Percentiles rank a stretch among this genome's conserved stretches.
Evolutionary conservation across 2,329 filamentous ascomycete genomes (phyloP).

Genomic region (Arthrobotrys iridis): DNA sequence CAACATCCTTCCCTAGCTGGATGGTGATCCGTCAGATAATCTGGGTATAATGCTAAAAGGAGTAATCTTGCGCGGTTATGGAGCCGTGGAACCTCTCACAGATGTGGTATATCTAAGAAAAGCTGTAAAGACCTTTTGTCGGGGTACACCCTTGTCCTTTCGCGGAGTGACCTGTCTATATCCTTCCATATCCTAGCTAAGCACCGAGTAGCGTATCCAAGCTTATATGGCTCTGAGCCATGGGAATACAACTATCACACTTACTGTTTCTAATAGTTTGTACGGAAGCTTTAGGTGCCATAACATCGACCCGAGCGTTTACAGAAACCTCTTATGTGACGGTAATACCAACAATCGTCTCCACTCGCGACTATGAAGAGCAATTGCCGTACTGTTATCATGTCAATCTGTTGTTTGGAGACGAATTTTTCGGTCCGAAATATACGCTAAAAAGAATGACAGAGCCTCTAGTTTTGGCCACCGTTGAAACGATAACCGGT

Average conservation of each 20-base stretch:
- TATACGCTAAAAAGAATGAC: neutral
- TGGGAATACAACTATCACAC: too few relatives aligned
- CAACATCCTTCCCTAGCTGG: neutral
- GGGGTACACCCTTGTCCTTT: too few relatives aligned
- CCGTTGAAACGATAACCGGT: neutral
- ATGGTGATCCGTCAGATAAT: too few relatives aligned
- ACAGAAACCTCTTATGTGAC: neutral
- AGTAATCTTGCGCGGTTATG: too few relatives aligned
- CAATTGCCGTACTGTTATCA: neutral
- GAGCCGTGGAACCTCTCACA: too few relatives aligned
- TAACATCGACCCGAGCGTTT: neutral
- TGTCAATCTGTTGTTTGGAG: neutral
- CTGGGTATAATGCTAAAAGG: neutral
- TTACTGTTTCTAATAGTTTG: too few relatives aligned
- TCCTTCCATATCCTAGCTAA: too few relatives aligned
- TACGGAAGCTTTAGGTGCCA: neutral
- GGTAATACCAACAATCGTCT: neutral
- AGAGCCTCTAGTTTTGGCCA: neutral
- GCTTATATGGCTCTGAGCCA: too few relatives aligned
- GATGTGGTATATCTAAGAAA: too few relatives aligned
- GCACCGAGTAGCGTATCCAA: too few relatives aligned
- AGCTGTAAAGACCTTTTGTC: too few relatives aligned
- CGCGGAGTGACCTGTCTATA: too few relatives aligned
- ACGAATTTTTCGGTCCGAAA: neutral
- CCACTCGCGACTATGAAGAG: neutral